phyloP scores from a whole-genome alignment of 2,329 filamentous ascomycete species.

The Nothopassalora personata region DNA sequence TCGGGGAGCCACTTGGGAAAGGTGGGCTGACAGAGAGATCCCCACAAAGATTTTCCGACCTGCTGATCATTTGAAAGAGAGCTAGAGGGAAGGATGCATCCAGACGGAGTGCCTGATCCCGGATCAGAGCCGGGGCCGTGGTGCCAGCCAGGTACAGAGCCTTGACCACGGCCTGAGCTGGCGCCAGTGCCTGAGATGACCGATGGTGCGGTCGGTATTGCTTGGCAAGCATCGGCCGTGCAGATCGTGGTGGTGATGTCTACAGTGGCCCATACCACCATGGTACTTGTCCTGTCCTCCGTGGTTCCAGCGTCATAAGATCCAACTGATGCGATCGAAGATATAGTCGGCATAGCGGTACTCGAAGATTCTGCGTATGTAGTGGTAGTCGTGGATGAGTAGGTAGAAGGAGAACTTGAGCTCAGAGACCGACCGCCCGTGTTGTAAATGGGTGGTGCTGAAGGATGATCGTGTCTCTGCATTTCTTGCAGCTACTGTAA shows the following conservation, averaged over 20 bases:
- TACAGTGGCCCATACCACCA: constrained; percentile 1
- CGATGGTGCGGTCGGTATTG: background rate
- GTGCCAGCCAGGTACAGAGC: too few species aligned
- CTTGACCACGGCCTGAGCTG: background rate
- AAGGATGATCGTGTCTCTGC: background rate
- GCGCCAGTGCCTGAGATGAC: background rate
- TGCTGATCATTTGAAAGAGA: constrained; percentile 23
- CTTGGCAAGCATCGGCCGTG: constrained; percentile 3
- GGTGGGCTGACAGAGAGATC: constrained; percentile 19
- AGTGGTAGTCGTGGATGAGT: too few species aligned
- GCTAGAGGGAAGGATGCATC: constrained; percentile 9
- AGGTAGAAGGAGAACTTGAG: background rate
- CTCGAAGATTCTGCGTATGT: too few species aligned
- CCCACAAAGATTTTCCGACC: constrained; percentile 22
- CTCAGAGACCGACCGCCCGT: background rate
- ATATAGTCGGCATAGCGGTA: too few species aligned
- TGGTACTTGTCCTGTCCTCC: background rate
- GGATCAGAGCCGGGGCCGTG: too few species aligned
- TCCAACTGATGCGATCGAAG: too few species aligned
- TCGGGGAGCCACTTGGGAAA: constrained; percentile 24
- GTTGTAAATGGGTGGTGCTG: background rate
- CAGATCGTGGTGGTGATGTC: constrained; percentile 6
- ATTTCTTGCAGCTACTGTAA: constrained; percentile 1
- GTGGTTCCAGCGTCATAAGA: background rate
- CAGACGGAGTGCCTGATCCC: background rate